Evolutionary conservation across 1,284 basidiomycete genomes (phyloP), one percentile per base, ranked within the genome.

Genomic region (Malassezia arunalokei): DNA sequence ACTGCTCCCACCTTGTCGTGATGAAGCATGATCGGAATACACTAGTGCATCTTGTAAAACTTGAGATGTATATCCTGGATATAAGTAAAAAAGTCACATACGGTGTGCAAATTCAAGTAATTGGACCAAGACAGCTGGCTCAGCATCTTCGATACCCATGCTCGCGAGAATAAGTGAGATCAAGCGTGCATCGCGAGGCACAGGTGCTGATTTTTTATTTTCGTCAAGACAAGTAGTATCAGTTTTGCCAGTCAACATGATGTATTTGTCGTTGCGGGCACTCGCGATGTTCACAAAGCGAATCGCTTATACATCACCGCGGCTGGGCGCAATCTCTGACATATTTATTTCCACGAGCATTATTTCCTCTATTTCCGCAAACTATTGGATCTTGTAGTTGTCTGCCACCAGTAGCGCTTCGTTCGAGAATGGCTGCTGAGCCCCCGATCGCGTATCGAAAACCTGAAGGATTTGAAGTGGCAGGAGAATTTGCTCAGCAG

Each of bases 81-180:
- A 40, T 47, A 2, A 43, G 50, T 28, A 20, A 28, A 5, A 5
- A 1, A 6, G 15, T 8, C 20, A 56, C 77, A 54, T 49, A 75
- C 92, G 80, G 73, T 95, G 85, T 0, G 92, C 83, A 73, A 98
- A 95, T 75, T 98, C 92, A 50, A 96, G 81, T 5, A 98, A 80
- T 73, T 95, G 91, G 64, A 92, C 85, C 1, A 98, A 79, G 3
- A 96, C 92, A 3, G 84, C 84, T 6, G 91, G 90, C 64, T 96
- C 90, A 6, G 86, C 83, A 75, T 96, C 91, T 58, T 89, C 83
- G 0, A 96, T 84, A 4, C 92, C 90, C n/a, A 88, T 89, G 0
- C 88, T 86, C 3, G 91, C 87, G 27, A 96, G 80, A 31, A 98
- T 81, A 32, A 98, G 80, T 0, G 92, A 88, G 46, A 96, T 89